Percentiles rank a stretch among this genome's conserved stretches.
Conservation (phyloP, 805 yeast genomes). For the Spencermartinsiella europaea region DNA sequence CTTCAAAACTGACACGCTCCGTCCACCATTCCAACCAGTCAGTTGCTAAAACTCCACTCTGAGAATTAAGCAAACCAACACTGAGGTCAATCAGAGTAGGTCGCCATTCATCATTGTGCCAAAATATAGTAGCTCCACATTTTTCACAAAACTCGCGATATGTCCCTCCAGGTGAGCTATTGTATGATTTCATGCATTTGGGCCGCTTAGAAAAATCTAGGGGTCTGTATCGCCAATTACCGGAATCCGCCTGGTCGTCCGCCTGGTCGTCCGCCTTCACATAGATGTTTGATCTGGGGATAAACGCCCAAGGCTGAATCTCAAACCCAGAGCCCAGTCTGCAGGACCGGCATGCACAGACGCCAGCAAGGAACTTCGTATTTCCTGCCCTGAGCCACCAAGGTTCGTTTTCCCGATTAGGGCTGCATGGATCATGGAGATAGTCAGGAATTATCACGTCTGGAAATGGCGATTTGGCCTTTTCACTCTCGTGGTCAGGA, state of each 20-base stretch:
- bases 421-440: not conserved
- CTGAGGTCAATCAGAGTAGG: not conserved
- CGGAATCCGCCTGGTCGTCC: not conserved
- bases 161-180: not conserved
- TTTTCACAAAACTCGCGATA: slow-evolving; percentile 1
- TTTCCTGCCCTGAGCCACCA: not conserved
- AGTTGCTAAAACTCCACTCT: not conserved
- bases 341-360: slow-evolving; percentile 1
- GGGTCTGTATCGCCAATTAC: not conserved
- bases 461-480: not conserved
- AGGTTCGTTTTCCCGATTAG: not conserved
- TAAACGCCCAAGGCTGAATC: slow-evolving; percentile 1
- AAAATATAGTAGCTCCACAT: slow-evolving; percentile 1
- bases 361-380: not conserved
- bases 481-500: not conserved
- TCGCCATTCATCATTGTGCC: slow-evolving; percentile 1
- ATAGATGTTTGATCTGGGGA: not conserved
- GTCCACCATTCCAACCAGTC: slow-evolving; percentile 6
- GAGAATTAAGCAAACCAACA: not conserved
- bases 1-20: not conserved
- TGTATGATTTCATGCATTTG: not conserved
- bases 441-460: not conserved
- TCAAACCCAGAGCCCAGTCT: not conserved
- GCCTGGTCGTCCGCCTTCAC: not conserved
- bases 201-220: not conserved